Conservation (phyloP, 495 filamentous ascomycete species). For the Neurospora sp. region DNA sequence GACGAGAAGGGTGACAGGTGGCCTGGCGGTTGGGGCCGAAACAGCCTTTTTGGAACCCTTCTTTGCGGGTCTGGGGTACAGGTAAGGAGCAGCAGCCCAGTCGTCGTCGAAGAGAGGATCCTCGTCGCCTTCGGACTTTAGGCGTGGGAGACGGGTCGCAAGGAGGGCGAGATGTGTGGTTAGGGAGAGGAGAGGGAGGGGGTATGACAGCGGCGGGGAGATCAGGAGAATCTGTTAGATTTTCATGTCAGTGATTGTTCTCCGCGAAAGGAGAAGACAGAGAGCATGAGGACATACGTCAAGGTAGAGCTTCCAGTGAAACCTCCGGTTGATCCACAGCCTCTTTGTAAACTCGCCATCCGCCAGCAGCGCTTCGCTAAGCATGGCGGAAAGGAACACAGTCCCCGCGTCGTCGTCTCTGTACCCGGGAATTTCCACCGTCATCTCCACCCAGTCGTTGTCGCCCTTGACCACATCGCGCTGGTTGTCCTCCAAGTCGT, state of each 20-base stretch:
- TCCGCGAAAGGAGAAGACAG: background rate
- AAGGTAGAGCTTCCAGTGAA: conserved; percentile 93
- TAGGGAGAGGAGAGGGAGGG: conserved; percentile 81
- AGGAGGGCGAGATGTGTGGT: conserved; percentile 95
- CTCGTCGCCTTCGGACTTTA: conserved; percentile 79
- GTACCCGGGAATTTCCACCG: conserved; percentile 75
- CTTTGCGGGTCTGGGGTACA: conserved; percentile 51
- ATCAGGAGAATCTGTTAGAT: conserved; percentile 72
- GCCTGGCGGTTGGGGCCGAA: conserved; percentile 27
- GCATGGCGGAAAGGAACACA: conserved; percentile 75
- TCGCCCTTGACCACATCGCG: conserved; percentile 25
- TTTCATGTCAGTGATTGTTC: conserved; percentile 7
- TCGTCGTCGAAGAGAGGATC: conserved; percentile 98
- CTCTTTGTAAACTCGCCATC: conserved; percentile 57
- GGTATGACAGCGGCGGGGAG: conserved; percentile 83
- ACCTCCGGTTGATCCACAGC: conserved; percentile 75
- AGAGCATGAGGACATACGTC: conserved; percentile 53
- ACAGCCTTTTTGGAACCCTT: conserved; percentile 5
- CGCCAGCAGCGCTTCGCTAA: conserved; percentile 79
- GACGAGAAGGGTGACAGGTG: conserved; percentile 83
- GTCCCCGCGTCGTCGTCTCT: conserved; percentile 86
- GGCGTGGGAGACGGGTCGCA: conserved; percentile 68
- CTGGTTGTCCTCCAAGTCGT: conserved; percentile 9
- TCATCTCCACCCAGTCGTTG: conserved; percentile 69
- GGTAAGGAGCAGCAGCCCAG: conserved; percentile 69